Percentiles rank a stretch among this genome's conserved stretches.
These are phyloP conservation scores for Gymnopus androsaceus DNA, from an alignment of 1,284 basidiomycete genomes.

Conservation along the genomic window DNA sequence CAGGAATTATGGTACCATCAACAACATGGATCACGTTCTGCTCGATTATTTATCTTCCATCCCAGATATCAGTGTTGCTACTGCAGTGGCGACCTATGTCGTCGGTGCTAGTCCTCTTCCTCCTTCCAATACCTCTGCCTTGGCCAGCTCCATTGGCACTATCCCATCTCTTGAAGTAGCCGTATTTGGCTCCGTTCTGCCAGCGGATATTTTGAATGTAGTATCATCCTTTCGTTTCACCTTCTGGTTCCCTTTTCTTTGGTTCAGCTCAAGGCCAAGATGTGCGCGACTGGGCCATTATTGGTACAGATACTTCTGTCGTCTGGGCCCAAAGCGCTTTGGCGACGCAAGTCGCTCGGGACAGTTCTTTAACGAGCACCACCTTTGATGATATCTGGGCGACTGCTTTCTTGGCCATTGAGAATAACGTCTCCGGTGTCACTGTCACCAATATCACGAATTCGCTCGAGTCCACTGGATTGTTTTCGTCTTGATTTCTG, in stretches of 20 bases:
- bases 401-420: constrained; percentile 43
- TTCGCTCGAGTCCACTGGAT: constrained; percentile 32
- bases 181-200: constrained; percentile 55
- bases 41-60: constrained; percentile 60
- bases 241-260: constrained; percentile 58
- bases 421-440: constrained; percentile 30
- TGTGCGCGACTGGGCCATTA: constrained; percentile 58
- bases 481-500: constrained; percentile 29
- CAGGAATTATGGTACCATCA: constrained; percentile 54
- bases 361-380: constrained; percentile 43
- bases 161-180: constrained; percentile 62
- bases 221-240: constrained; percentile 55
- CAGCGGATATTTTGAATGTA: constrained; percentile 47
- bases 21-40: constrained; percentile 57
- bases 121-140: constrained; percentile 40
- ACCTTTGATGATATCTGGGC: constrained; percentile 54
- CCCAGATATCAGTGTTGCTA: constrained; percentile 45
- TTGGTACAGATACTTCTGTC: constrained; percentile 38
- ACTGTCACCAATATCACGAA: constrained; percentile 45
- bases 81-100: constrained; percentile 46
- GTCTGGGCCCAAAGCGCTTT: constrained; percentile 56
- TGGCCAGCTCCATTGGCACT: constrained; percentile 42
- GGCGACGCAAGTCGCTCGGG: constrained; percentile 50
- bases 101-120: constrained; percentile 36
- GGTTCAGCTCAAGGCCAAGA: constrained; percentile 50